Percentiles rank a stretch among this genome's conserved stretches.
phyloP scores from a whole-genome alignment of 805 yeast genomes.

The Saccharomycopsis oosterbeekiorum region DNA sequence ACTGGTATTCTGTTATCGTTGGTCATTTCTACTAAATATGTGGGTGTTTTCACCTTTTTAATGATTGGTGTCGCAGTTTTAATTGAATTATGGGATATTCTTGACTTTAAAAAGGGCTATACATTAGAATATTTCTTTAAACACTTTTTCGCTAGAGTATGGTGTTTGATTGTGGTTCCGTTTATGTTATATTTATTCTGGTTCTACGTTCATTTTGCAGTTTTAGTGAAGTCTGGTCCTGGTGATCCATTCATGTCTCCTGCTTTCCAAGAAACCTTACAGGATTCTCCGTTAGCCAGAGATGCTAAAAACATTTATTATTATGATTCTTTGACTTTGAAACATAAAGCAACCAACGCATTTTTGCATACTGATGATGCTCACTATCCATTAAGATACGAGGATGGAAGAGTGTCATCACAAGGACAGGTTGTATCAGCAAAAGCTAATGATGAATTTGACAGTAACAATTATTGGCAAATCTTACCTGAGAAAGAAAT shows the following conservation, averaged over 20 bases:
- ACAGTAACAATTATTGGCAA: constrained; percentile 75
- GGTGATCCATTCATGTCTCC: constrained; percentile 95
- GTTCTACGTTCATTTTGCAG: constrained; percentile 85
- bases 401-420: constrained; percentile 91
- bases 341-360: constrained; percentile 72
- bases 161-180: constrained; percentile 68
- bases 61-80: constrained; percentile 82
- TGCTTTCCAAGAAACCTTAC: constrained; percentile 85
- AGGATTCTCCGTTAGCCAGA: constrained; percentile 68
- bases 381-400: constrained; percentile 80
- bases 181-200: constrained; percentile 73
- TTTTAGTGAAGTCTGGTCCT: constrained; percentile 81
- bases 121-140: constrained; percentile 43
- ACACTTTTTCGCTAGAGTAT: constrained; percentile 69
- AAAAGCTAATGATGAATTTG: constrained; percentile 28
- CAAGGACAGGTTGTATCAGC: constrained; percentile 93
- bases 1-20: constrained; percentile 86
- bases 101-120: constrained; percentile 57
- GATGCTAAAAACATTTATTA: constrained; percentile 65
- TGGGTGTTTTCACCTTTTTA: constrained; percentile 85
- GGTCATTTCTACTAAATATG: constrained; percentile 92
- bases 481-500: constrained; percentile 53
- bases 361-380: constrained; percentile 74
- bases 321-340: constrained; percentile 65
- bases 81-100: constrained; percentile 78